Conservation (phyloP, 23 red algal genomes). For the Chondrus crispus region DNA sequence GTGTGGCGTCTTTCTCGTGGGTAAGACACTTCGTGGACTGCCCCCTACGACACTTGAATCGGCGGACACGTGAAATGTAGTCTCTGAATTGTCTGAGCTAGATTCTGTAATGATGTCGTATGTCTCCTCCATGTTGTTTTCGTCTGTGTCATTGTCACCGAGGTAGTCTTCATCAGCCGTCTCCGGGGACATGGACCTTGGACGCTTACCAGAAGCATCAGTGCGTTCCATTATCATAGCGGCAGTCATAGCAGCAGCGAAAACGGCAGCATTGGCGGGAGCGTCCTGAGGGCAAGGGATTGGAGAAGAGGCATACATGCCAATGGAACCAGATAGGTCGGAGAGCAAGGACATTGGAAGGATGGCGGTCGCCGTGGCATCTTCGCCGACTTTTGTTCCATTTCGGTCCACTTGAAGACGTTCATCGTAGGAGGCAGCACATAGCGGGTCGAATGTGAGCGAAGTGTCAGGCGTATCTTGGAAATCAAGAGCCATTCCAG, state of each 20-base stretch:
- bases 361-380: background rate
- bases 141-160: background rate
- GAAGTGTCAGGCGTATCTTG: background rate
- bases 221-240: background rate
- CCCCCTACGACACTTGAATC: background rate
- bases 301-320: too few species aligned
- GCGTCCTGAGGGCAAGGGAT: too few species aligned
- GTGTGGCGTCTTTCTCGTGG: too few species aligned
- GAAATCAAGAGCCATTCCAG: background rate
- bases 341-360: background rate
- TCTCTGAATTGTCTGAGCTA: background rate
- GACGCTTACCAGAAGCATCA: background rate
- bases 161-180: background rate
- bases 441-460: background rate
- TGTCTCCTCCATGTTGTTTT: background rate
- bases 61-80: background rate
- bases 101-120: background rate
- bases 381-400: background rate
- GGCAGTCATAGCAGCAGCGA: background rate
- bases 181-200: background rate
- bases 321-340: background rate
- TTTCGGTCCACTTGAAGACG: background rate
- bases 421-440: background rate
- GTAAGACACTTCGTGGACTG: background rate
- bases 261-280: background rate